phyloP scores from a whole-genome alignment of 768 basidiomycete genomes.

The Leucosporidium scottii region DNA sequence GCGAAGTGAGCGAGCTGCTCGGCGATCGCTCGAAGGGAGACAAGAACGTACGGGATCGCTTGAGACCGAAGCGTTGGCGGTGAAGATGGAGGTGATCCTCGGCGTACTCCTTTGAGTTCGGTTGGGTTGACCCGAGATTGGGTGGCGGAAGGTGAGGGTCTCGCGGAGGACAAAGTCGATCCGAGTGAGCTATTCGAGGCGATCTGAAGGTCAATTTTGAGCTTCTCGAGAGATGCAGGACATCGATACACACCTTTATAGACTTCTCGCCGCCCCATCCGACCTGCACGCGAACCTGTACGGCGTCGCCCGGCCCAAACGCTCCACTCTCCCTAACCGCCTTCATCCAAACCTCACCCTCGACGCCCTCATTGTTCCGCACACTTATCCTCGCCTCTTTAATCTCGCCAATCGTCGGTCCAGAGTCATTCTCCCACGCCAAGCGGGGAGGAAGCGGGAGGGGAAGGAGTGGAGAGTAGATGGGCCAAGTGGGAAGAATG shows the following conservation, averaged over 20 bases:
- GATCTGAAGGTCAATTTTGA: not conserved
- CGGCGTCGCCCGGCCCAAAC: slow-evolving; percentile 20
- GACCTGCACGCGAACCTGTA: slow-evolving; percentile 14
- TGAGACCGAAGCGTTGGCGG: slow-evolving; percentile 4
- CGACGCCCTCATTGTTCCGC: not conserved
- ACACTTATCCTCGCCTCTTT: slow-evolving; percentile 3
- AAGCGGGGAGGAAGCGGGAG: slow-evolving; percentile 10
- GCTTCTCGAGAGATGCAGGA: not conserved
- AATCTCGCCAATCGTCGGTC: slow-evolving; percentile 16
- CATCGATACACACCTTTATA: slow-evolving; percentile 1
- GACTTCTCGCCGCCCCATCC: slow-evolving; percentile 7
- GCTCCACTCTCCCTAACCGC: slow-evolving; percentile 6
- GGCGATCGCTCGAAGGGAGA: too few species aligned
- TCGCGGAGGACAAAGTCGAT: slow-evolving; percentile 25
- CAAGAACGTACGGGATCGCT: not conserved
- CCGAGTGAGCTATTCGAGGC: slow-evolving; percentile 5
- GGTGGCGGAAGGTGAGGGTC: slow-evolving; percentile 24
- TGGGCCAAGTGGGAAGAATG: slow-evolving; percentile 21
- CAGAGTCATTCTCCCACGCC: slow-evolving; percentile 8
- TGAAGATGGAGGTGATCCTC: slow-evolving; percentile 6
- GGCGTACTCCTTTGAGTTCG: too few species aligned
- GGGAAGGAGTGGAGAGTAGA: slow-evolving; percentile 14
- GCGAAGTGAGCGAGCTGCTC: too few species aligned
- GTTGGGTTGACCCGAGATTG: not conserved
- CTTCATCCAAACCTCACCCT: slow-evolving; percentile 18